Percentiles rank a stretch among this genome's conserved stretches.
Conservation (phyloP, 805 yeast species). For the Kuraishia piskuri region DNA sequence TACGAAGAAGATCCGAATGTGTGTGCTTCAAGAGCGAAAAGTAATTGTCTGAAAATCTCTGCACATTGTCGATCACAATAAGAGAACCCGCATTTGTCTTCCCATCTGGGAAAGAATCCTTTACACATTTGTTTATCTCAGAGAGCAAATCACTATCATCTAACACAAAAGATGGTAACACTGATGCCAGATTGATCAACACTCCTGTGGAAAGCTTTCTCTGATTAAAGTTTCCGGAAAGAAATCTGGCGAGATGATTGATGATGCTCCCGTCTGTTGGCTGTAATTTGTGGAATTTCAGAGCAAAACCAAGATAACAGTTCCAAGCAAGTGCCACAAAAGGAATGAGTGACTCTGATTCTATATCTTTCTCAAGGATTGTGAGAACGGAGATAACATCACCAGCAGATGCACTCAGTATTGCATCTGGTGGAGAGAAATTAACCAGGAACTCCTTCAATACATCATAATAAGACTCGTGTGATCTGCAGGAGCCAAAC, state of each 20-base stretch:
- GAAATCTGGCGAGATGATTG: neutral
- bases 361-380: constrained; percentile 13
- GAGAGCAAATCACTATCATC: neutral
- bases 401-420: constrained; percentile 1
- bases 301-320: constrained; percentile 12
- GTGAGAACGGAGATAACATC: constrained; percentile 7
- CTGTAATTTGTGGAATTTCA: neutral
- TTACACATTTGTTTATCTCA: constrained; percentile 4
- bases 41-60: constrained; percentile 15
- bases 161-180: neutral
- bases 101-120: constrained; percentile 12
- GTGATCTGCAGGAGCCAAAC: constrained; percentile 47
- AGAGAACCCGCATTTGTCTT: neutral
- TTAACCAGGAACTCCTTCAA: constrained; percentile 13
- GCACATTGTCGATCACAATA: neutral
- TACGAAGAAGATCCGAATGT: constrained; percentile 7
- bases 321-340: constrained; percentile 20
- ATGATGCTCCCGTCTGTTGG: neutral
- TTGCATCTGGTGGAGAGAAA: constrained; percentile 3
- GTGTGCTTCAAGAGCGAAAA: constrained; percentile 10
- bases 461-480: constrained; percentile 36
- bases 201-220: neutral
- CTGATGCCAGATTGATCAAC: neutral
- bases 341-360: constrained; percentile 13
- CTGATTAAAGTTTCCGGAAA: neutral